Evolutionary conservation across 441 rosid species (phyloP).

Genomic region (Euphorbia celastroides): DNA sequence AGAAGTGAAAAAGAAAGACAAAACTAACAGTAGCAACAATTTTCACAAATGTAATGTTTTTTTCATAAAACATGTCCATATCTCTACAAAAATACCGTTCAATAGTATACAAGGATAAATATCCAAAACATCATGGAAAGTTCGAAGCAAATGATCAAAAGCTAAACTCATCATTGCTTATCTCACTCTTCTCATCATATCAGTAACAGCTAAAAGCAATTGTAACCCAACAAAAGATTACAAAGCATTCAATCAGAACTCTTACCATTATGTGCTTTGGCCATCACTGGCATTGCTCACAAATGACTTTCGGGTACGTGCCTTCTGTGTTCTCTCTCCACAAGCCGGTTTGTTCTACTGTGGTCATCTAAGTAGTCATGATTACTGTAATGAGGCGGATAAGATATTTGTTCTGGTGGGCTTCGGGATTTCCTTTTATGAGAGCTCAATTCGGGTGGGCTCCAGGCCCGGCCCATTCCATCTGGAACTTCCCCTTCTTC

Average conservation of each 20-base stretch:
- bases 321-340: slow-evolving; percentile 40
- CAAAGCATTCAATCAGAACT: too few relatives aligned
- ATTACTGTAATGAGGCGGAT: slow-evolving; percentile 21
- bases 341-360: slow-evolving; percentile 22
- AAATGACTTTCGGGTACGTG: slow-evolving; percentile 31
- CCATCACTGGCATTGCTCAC: slow-evolving; percentile 5
- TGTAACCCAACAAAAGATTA: neutral
- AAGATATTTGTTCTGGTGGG: slow-evolving; percentile 24
- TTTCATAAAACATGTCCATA: too few relatives aligned
- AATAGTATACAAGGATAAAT: too few relatives aligned
- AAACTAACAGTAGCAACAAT: too few relatives aligned
- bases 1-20: too few relatives aligned
- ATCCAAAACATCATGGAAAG: too few relatives aligned
- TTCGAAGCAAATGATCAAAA: too few relatives aligned
- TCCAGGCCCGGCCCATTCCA: slow-evolving; percentile 19
- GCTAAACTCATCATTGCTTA: too few relatives aligned
- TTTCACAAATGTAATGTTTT: too few relatives aligned
- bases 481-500: slow-evolving; percentile 45
- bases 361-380: slow-evolving; percentile 30
- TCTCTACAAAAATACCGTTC: too few relatives aligned
- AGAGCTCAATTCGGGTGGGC: slow-evolving; percentile 31
- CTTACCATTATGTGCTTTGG: neutral
- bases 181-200: too few relatives aligned
- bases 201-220: neutral
- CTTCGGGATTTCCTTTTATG: slow-evolving; percentile 36